Conservation (phyloP, 306 rosid species). For the Sicyos edulis region DNA sequence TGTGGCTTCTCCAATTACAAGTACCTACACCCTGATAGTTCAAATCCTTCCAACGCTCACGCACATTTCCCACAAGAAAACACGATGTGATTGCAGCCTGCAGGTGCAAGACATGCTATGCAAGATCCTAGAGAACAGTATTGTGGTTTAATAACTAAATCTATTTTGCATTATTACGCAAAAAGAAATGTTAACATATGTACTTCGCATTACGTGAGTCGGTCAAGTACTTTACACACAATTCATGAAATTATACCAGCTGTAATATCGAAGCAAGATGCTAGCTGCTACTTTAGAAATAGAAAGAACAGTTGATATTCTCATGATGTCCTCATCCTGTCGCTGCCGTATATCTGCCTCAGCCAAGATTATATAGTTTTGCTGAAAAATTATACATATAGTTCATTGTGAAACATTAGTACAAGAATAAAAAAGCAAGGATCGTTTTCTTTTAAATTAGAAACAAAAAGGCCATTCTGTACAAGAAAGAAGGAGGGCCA, state of each 20-base stretch:
- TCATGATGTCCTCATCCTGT: slow-evolving; percentile 52
- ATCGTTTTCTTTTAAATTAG: neutral
- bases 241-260: slow-evolving; percentile 36
- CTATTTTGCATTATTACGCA: neutral
- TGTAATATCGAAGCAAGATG: slow-evolving; percentile 52
- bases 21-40: too few relatives aligned
- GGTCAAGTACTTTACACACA: slow-evolving; percentile 3
- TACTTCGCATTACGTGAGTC: neutral
- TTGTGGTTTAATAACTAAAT: slow-evolving; percentile 7
- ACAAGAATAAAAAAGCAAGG: neutral
- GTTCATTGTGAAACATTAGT: slow-evolving; percentile 4
- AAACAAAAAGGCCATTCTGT: neutral
- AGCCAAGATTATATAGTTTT: slow-evolving; percentile 44
- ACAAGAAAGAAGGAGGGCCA: neutral
- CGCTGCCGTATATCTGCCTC: slow-evolving; percentile 50
- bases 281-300: slow-evolving; percentile 49
- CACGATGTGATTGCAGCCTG: neutral
- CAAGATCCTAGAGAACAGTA: neutral
- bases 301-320: slow-evolving; percentile 55
- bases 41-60: too few relatives aligned
- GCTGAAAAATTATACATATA: slow-evolving; percentile 32
- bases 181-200: neutral
- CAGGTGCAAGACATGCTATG: neutral
- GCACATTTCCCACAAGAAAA: neutral
- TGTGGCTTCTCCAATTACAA: too few relatives aligned